Evolutionary conservation across 306 rosid species (phyloP), one percentile per base, ranked within the genome.

Genomic region (Nissolia schottii): DNA sequence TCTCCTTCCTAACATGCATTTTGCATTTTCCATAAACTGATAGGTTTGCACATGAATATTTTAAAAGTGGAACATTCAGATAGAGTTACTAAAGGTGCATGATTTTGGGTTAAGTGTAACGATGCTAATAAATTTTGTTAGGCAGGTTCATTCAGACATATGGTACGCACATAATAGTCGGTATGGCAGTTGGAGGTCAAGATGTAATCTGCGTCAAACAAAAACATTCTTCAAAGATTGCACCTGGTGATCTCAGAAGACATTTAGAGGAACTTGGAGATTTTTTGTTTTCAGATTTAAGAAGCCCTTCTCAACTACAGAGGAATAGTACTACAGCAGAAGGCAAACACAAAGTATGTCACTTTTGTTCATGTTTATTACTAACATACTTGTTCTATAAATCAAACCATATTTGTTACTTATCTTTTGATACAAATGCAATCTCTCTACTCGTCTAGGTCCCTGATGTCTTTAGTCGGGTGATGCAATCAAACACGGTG

Each of bases 181-280:
- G 97, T 50, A 93, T 86, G 93, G 93, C 94, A 49, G 87, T 93
- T 69, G 98, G 98, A 51, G 98, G 98, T 77, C 98, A 93, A 81
- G 98, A 93, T 83, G 82, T 90, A 79, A 74, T 93, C 67, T 89
- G 92, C 60, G 89, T 93, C 60, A 85, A 90, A 65, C 98, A 93
- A 77, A 93, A 83, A 61, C 84, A 88, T 76, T 79, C 98, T 54
- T 93, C 98, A 29, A 75, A 92, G 70, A 74, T 93, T 78, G 86
- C 92, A 66, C 88, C 92, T 9, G 80, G 94, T 35, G 98, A 90
- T 78, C 82, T 93, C 57, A 85, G 96, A 77, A 84, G 92, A 70
- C 79, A 85, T 81, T 57, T 84, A 57, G 97, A 88, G 82, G 90
- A 91, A 79, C 92, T 91, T 43, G 97, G 97, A 45, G 97, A 91